Conservation (phyloP, 352 stramenopile species). For the Thalassiosira exigua region DNA sequence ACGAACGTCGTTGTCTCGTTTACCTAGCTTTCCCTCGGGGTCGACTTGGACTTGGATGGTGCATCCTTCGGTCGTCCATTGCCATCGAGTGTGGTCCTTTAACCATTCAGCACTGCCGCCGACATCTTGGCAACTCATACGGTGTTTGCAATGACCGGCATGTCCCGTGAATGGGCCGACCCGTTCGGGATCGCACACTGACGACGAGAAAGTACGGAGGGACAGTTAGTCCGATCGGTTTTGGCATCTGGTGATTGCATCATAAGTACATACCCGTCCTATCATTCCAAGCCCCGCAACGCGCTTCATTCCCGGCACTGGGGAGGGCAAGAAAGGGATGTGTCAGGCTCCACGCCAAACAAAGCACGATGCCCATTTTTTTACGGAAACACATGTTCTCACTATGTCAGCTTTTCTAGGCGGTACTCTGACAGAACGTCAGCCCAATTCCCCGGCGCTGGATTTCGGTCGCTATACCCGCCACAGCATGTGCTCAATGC, state of each 20-base stretch:
- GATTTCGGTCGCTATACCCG: constrained; percentile 7
- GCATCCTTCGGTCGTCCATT: constrained; percentile 51
- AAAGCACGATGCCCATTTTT: background rate
- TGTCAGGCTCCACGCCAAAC: background rate
- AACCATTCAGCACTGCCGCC: too few relatives aligned
- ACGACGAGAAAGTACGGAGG: too few relatives aligned
- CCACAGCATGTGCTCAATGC: constrained; percentile 56
- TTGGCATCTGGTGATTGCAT: too few relatives aligned
- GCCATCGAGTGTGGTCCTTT: too few relatives aligned
- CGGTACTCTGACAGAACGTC: constrained; percentile 49
- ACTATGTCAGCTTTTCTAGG: constrained; percentile 23
- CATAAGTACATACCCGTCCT: too few relatives aligned
- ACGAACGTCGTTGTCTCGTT: too few relatives aligned
- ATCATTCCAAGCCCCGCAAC: too few relatives aligned
- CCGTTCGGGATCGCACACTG: constrained; percentile 25
- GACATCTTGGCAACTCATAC: constrained; percentile 38
- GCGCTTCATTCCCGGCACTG: too few relatives aligned
- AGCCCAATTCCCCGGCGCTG: constrained; percentile 5
- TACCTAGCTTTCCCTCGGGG: constrained; percentile 42
- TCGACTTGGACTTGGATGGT: constrained; percentile 62
- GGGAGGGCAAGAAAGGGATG: too few relatives aligned
- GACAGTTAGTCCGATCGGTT: too few relatives aligned
- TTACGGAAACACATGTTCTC: too few relatives aligned
- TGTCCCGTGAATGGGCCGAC: constrained; percentile 23
- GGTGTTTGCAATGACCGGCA: constrained; percentile 41